phyloP scores from a whole-genome alignment of 2,329 filamentous ascomycete genomes.

The Ophiocordyceps polyrhachis-furcata region DNA sequence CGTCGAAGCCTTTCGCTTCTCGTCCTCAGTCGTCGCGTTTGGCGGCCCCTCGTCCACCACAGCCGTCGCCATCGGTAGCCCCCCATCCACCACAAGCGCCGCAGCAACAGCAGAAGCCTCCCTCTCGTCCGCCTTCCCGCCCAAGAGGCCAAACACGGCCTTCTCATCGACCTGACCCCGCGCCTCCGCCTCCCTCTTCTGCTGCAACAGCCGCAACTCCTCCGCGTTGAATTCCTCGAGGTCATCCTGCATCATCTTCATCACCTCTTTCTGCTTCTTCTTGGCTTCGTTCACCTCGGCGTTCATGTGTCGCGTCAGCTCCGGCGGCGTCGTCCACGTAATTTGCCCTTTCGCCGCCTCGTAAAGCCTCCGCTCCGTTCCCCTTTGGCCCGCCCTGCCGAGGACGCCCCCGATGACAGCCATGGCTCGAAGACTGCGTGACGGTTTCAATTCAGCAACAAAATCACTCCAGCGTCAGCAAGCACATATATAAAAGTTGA shows the following conservation, averaged over 20 bases:
- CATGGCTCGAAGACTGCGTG: constrained; percentile 53
- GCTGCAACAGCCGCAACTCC: constrained; percentile 14
- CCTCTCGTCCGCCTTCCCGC: constrained; percentile 3
- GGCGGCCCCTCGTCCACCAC: not conserved
- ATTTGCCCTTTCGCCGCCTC: constrained; percentile 42
- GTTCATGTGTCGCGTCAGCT: constrained; percentile 21
- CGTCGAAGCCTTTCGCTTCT: too few species aligned
- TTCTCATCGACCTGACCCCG: constrained; percentile 11
- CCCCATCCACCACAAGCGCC: not conserved
- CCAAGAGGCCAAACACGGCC: constrained; percentile 17
- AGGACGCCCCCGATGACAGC: constrained; percentile 71
- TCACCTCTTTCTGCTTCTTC: constrained; percentile 15
- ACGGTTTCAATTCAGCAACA: not conserved
- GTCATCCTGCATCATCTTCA: constrained; percentile 17
- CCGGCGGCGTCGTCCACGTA: constrained; percentile 37
- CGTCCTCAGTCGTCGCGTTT: not conserved
- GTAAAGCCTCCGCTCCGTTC: constrained; percentile 46
- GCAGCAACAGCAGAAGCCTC: not conserved
- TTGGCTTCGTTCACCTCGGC: constrained; percentile 13
- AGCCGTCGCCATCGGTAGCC: not conserved
- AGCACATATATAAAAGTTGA: not conserved
- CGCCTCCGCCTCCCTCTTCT: constrained; percentile 7
- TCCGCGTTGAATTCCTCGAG: constrained; percentile 19
- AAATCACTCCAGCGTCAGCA: not conserved
- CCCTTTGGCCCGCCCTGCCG: constrained; percentile 64